Evolutionary conservation across 768 basidiomycete species (phyloP).

Genomic region (Sistotremastrum suecicum): DNA sequence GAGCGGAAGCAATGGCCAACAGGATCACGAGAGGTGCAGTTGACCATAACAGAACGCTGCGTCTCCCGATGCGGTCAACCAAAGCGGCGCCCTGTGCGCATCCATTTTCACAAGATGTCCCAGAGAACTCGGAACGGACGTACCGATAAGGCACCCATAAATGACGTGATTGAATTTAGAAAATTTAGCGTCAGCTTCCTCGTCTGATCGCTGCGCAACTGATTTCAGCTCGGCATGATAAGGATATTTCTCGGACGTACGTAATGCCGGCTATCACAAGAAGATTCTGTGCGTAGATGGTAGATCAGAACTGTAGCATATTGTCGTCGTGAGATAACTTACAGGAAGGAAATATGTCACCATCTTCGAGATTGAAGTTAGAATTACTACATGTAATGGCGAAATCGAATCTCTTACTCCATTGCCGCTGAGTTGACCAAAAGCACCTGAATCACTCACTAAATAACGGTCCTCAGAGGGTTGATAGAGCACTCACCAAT

Average conservation of each 20-base stretch:
- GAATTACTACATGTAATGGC: neutral
- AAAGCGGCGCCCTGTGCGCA: slow-evolving; percentile 26
- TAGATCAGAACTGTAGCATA: too few species aligned
- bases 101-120: neutral
- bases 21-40: slow-evolving; percentile 24
- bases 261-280: slow-evolving; percentile 34
- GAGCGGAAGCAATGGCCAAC: slow-evolving; percentile 31
- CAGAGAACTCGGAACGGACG: slow-evolving; percentile 2
- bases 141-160: slow-evolving; percentile 21
- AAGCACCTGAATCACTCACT: slow-evolving; percentile 7
- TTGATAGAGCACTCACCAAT: slow-evolving; percentile 20
- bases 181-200: slow-evolving; percentile 33
- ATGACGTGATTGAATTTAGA: slow-evolving; percentile 37
- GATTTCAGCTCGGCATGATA: neutral
- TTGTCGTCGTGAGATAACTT: slow-evolving; percentile 3
- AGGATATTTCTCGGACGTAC: slow-evolving; percentile 4
- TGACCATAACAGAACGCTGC: slow-evolving; percentile 28
- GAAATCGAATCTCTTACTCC: slow-evolving; percentile 17
- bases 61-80: slow-evolving; percentile 34
- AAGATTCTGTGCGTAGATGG: slow-evolving; percentile 6
- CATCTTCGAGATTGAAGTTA: neutral
- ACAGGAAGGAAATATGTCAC: slow-evolving; percentile 35
- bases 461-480: neutral
- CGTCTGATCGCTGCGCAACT: slow-evolving; percentile 12
- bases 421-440: slow-evolving; percentile 35